Evolutionary conservation across 1,139 yeast species (phyloP), one percentile per base, ranked within the genome.

Genomic region (Zygosaccharomyces pseudobailii): DNA sequence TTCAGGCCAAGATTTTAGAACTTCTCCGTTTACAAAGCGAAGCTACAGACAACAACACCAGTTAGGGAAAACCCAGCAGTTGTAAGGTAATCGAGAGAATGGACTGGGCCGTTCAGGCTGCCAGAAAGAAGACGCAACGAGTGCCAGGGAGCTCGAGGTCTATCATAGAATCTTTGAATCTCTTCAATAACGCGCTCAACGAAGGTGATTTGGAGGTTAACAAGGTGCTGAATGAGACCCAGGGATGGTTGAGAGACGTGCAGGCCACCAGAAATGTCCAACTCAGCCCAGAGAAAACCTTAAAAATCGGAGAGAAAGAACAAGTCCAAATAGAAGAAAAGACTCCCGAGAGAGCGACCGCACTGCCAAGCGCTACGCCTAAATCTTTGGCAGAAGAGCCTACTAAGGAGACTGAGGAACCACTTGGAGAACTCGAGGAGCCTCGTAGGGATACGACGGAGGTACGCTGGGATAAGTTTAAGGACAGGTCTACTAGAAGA

Each of bases 31-130:
- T 38, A 38, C 41, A 38, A 38, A 38, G 41, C 32, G 30, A 27
- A 38, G 30, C 13, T 22, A 22, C 23, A 39, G n/a, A 36, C 31
- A 36, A 43, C 36, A 28, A 27, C 20, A 27, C 22, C 13, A 6
- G n/a, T n/a, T 7, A 28, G 28, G 28, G 28, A 36, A 28, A 24
- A 24, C 6, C n/a, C n/a, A 25, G 32, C 20, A 36, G 33, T n/a
- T 30, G 19, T 30, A 42, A 36, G 36, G n/a, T 25, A 25, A 25
- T 19, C 31, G 27, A 19, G 34, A 39, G 28, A 22, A 63, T 62
- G 66, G 65, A 63, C 47, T 61, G 66, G 66, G 61, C 60, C 17
- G 49, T 59, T 20, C 44, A 49, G 37, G 63, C 66, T 19, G 66
- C 65, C 27, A 55, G 55, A 46, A 58, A 54, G 44, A 59, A 61